Conservation (phyloP, 139 green algal genomes). For the Micromonas pusilla region DNA sequence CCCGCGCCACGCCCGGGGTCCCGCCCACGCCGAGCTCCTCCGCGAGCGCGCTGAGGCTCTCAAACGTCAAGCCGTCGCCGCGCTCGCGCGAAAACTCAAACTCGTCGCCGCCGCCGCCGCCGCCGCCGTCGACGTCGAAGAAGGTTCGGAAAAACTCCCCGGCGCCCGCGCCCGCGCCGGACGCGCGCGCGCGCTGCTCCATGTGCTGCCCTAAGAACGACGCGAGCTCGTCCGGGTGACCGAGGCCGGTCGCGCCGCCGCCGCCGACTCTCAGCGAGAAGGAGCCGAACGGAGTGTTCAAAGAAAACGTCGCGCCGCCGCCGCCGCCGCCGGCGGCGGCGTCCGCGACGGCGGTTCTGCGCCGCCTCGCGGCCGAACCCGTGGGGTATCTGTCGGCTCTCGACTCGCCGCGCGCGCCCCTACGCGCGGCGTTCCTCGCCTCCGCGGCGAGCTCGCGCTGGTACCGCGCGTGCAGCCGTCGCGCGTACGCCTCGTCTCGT, state of each 20-base stretch:
- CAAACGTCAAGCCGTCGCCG: neutral
- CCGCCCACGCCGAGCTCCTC: neutral
- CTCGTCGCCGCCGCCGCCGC: neutral
- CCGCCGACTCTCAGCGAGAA: too few relatives aligned
- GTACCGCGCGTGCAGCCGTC: slow-evolving; percentile 1
- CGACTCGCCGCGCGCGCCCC: neutral
- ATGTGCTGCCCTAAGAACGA: too few relatives aligned
- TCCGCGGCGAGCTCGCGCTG: neutral
- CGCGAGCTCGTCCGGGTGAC: too few relatives aligned
- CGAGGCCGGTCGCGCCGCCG: too few relatives aligned
- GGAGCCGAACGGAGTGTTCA: too few relatives aligned
- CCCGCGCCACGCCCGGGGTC: neutral
- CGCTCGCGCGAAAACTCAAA: too few relatives aligned
- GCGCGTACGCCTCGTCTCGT: slow-evolving; percentile 2
- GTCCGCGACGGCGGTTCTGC: neutral
- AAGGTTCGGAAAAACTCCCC: neutral
- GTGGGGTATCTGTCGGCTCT: neutral
- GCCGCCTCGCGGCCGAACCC: neutral
- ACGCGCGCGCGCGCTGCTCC: too few relatives aligned
- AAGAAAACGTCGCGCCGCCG: neutral
- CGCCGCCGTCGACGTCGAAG: neutral
- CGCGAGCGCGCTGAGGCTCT: neutral
- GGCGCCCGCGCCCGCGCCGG: too few relatives aligned
- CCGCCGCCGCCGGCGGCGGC: neutral
- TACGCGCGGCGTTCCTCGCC: neutral